Conservation (phyloP, 2,329 filamentous ascomycete species). For the Claviceps fusiformis region DNA sequence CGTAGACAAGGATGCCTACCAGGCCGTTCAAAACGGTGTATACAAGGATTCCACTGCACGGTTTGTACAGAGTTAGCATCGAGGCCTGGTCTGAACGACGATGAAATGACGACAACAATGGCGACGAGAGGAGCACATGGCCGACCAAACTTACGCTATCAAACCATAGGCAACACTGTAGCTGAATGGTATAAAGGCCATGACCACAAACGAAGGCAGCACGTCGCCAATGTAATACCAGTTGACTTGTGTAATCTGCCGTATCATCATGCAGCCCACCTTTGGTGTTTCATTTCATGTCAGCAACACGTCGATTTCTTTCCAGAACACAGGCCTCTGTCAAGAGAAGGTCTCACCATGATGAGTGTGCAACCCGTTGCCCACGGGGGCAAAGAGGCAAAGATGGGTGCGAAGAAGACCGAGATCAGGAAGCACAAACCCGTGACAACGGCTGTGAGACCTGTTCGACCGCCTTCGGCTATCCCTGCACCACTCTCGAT, state of each 20-base stretch:
- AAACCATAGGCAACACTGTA: conserved; percentile 69
- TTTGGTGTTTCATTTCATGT: conserved; percentile 11
- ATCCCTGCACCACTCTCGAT: conserved; percentile 67
- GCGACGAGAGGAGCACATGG: no score
- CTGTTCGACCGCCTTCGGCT: conserved; percentile 60
- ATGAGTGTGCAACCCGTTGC: conserved; percentile 63
- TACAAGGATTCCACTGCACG: conserved; percentile 37
- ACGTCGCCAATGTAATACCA: conserved; percentile 67
- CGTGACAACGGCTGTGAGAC: conserved; percentile 55
- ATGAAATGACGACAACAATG: neutral
- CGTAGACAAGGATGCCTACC: conserved; percentile 30
- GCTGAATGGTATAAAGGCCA: conserved; percentile 63
- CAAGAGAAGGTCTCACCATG: conserved; percentile 28
- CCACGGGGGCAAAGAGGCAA: conserved; percentile 66
- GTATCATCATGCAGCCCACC: conserved; percentile 68
- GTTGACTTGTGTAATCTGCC: conserved; percentile 60
- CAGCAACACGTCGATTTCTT: neutral
- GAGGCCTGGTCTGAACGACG: neutral
- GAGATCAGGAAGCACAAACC: conserved; percentile 59
- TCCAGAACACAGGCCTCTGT: neutral
- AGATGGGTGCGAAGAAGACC: conserved; percentile 64
- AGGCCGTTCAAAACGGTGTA: conserved; percentile 35
- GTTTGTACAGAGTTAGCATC: conserved; percentile 2
- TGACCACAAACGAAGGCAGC: conserved; percentile 61
- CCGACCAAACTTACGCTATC: conserved; percentile 42